These are phyloP conservation scores for Starmerella floricola DNA, from an alignment of 805 yeast genomes.

Conservation along the genomic window DNA sequence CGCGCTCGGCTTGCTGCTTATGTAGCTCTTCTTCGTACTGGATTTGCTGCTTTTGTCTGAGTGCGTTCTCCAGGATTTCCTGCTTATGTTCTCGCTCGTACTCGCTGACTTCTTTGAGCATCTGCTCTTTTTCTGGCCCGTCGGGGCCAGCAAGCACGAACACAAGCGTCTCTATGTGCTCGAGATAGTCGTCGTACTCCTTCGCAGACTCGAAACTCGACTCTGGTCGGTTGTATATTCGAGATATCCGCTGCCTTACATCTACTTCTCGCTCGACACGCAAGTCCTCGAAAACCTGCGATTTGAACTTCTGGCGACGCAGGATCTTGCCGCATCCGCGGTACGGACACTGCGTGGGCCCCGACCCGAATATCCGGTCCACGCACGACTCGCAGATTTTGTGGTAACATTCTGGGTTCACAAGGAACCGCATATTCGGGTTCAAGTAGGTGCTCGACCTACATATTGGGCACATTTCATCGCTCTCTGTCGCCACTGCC, in stretches of 20 bases:
- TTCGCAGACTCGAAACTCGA: conserved; percentile 53
- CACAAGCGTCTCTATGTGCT: conserved; percentile 67
- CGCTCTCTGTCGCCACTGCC: conserved; percentile 12
- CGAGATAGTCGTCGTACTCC: conserved; percentile 67
- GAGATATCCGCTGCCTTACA: conserved; percentile 62
- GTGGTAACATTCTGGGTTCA: conserved; percentile 96
- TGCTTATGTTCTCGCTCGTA: conserved; percentile 59
- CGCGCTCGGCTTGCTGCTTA: conserved; percentile 58
- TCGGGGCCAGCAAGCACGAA: conserved; percentile 62
- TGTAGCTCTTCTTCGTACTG: conserved; percentile 51
- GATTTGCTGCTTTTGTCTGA: conserved; percentile 57
- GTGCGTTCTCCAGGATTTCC: conserved; percentile 63
- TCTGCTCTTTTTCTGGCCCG: conserved; percentile 55
- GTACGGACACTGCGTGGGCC: conserved; percentile 96
- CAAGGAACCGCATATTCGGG: conserved; percentile 82
- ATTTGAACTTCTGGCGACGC: conserved; percentile 78
- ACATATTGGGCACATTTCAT: conserved; percentile 93
- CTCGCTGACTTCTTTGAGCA: conserved; percentile 41
- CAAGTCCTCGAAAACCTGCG: conserved; percentile 86
- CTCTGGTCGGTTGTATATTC: conserved; percentile 67
- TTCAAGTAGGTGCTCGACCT: conserved; percentile 87
- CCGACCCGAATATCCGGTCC: conserved; percentile 82
- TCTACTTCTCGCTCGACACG: conserved; percentile 86
- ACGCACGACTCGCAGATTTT: conserved; percentile 94
- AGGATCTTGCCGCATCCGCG: conserved; percentile 78